Evolutionary conservation across 2,329 filamentous ascomycete genomes (phyloP).

Genomic region (Trichoderma sp.): DNA sequence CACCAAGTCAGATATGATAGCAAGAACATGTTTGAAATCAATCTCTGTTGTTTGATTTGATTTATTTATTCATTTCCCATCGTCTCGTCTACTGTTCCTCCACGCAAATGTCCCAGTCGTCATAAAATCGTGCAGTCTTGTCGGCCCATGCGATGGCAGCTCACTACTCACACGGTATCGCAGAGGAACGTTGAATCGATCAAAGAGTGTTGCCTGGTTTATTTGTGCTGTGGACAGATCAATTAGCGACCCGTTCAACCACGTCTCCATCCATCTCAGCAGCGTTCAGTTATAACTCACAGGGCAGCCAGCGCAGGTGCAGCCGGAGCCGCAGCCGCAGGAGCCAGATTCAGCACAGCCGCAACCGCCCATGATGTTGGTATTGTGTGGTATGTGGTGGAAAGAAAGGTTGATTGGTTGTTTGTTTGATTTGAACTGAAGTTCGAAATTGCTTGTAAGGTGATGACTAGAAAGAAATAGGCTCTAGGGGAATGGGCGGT

Average conservation of each 20-base stretch:
- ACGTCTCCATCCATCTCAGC: background rate
- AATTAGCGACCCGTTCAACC: background rate
- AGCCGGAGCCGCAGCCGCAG: slow-evolving; percentile 42
- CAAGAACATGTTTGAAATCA: background rate
- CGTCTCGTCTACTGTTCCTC: background rate
- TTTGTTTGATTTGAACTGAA: background rate
- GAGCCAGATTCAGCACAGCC: slow-evolving; percentile 41
- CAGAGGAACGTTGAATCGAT: background rate
- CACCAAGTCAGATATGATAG: background rate
- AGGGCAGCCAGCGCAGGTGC: slow-evolving; percentile 44
- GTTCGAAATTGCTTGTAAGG: background rate
- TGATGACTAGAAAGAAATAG: background rate
- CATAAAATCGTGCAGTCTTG: background rate
- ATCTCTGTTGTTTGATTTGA: background rate
- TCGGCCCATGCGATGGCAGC: background rate
- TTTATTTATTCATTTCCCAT: background rate
- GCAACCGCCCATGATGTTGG: slow-evolving; percentile 42
- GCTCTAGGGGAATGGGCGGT: slow-evolving; percentile 2
- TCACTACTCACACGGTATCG: background rate
- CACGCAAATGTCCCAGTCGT: background rate
- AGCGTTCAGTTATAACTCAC: slow-evolving; percentile 31
- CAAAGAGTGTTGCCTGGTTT: background rate
- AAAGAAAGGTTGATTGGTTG: background rate
- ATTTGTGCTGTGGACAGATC: background rate
- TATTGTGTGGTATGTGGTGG: background rate